Conservation (phyloP, 164 flowering plant genomes). For the Tetrastigma voinierianum region DNA sequence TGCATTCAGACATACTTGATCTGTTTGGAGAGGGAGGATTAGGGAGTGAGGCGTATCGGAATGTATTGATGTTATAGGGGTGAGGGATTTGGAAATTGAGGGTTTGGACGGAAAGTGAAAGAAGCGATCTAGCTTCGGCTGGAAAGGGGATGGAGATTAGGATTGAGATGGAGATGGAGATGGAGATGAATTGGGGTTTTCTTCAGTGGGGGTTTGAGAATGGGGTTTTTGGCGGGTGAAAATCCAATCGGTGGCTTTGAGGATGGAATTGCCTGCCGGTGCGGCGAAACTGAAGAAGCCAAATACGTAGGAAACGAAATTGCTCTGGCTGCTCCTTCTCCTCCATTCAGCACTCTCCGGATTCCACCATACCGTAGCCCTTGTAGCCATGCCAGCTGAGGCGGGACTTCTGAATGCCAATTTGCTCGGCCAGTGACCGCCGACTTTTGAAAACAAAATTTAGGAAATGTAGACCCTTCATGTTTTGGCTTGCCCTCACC, state of each 20-base stretch:
- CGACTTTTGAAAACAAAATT: no score
- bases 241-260: slow-evolving; percentile 81
- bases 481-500: no score
- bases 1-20: slow-evolving; percentile 89
- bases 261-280: slow-evolving; percentile 64
- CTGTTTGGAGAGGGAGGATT: slow-evolving; percentile 19
- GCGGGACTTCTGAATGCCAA: no score
- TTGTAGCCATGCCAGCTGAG: no score
- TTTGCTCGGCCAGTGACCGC: no score
- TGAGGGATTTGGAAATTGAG: background rate
- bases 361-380: no score
- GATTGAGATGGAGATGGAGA: slow-evolving; percentile 14
- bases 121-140: slow-evolving; percentile 62
- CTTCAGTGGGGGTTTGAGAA: no score
- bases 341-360: no score
- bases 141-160: slow-evolving; percentile 19
- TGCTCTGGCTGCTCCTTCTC: slow-evolving; percentile 67
- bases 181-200: background rate
- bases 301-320: slow-evolving; percentile 76
- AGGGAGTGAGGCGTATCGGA: background rate
- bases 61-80: no score
- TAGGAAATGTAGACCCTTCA: no score
- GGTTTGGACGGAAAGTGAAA: no score
- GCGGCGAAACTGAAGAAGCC: slow-evolving; percentile 61
- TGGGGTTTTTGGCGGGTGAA: slow-evolving; percentile 33